These are phyloP conservation scores for Mangifera indica DNA, from an alignment of 345 rosid genomes.

Conservation along the genomic window DNA sequence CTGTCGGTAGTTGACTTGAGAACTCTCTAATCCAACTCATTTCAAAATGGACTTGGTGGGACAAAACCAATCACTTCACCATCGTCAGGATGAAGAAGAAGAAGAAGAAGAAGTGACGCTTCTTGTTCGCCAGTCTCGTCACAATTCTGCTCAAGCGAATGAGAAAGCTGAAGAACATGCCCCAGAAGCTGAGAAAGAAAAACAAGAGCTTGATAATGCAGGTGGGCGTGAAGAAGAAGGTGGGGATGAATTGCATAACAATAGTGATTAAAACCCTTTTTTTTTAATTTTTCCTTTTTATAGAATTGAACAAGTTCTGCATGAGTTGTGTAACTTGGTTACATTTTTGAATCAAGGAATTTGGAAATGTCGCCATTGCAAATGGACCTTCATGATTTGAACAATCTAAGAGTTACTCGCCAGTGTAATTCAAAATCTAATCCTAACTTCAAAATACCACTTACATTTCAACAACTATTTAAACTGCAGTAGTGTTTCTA, in stretches of 20 bases:
- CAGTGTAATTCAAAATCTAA: conserved; percentile 14
- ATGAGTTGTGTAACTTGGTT: conserved; percentile 8
- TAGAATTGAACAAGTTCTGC: not conserved
- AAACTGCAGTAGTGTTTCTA: not conserved
- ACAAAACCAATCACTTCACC: not conserved
- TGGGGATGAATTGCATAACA: not conserved
- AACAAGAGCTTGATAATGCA: no score
- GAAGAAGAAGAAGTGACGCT: conserved; percentile 12
- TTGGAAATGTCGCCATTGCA: conserved; percentile 54
- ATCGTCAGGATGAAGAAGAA: not conserved
- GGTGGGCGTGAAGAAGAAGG: not conserved
- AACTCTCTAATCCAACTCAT: no score
- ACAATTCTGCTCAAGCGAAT: not conserved
- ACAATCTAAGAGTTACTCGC: conserved; percentile 17
- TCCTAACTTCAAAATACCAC: not conserved
- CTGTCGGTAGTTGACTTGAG: no score
- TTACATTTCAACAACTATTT: not conserved
- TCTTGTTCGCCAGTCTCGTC: conserved; percentile 12
- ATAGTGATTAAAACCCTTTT: conserved; percentile 15
- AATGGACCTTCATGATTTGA: conserved; percentile 35
- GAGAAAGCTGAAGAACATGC: not conserved
- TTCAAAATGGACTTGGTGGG: not conserved
- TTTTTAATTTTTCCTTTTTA: not conserved
- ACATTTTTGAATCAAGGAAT: conserved; percentile 34
- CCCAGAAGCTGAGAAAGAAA: not conserved